Percentiles rank a stretch among this genome's conserved stretches.
These are phyloP conservation scores for Pestalotiopsis sp. DNA, from an alignment of 2,329 filamentous ascomycete genomes.

Conservation along the genomic window DNA sequence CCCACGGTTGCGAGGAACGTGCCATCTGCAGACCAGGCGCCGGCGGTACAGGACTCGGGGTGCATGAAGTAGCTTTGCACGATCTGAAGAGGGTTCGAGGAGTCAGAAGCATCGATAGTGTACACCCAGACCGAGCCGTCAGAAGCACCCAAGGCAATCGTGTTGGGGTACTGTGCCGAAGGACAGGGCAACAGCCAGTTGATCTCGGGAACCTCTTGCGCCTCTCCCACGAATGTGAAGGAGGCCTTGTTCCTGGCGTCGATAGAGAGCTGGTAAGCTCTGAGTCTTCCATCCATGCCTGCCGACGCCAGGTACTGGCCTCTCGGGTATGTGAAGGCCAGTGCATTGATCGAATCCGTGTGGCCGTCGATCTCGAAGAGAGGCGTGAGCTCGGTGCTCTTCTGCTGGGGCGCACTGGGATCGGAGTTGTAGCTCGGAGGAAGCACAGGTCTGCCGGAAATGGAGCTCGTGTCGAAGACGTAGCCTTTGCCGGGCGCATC, in stretches of 20 bases:
- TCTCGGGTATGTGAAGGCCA: constrained; percentile 79
- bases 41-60: constrained; percentile 82
- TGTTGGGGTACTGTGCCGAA: constrained; percentile 70
- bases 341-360: constrained; percentile 85
- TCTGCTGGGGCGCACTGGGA: constrained; percentile 55
- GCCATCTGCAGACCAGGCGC: constrained; percentile 88
- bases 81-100: constrained; percentile 69
- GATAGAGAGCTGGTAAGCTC: constrained; percentile 64
- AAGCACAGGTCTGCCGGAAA: constrained; percentile 67
- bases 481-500: constrained; percentile 78
- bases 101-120: constrained; percentile 71
- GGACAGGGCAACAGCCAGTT: constrained; percentile 87
- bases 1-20: constrained; percentile 83
- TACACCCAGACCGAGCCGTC: constrained; percentile 98
- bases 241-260: constrained; percentile 49
- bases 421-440: constrained; percentile 74
- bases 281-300: constrained; percentile 82
- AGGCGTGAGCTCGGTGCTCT: constrained; percentile 61
- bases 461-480: constrained; percentile 75
- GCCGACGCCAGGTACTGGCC: constrained; percentile 87
- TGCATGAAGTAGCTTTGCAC: constrained; percentile 93
- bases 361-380: constrained; percentile 85
- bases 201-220: constrained; percentile 90
- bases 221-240: constrained; percentile 70
- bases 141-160: constrained; percentile 82